Percentiles rank a stretch among this genome's conserved stretches.
These are phyloP conservation scores for Knufia fluminis DNA, from an alignment of 2,329 filamentous ascomycete genomes.

Conservation along the genomic window DNA sequence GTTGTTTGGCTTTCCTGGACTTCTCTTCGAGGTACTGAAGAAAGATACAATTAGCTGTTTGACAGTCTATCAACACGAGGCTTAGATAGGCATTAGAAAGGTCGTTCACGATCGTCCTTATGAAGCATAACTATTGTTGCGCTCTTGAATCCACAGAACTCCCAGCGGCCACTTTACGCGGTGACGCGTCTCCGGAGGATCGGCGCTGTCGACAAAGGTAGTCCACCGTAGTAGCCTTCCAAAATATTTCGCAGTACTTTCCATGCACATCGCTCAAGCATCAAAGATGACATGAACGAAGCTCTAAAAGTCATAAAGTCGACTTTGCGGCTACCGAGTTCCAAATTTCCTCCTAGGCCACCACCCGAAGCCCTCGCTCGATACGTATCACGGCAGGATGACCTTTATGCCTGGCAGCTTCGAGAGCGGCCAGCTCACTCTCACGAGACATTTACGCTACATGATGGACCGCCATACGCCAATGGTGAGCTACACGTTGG, in stretches of 20 bases:
- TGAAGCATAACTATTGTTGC: too few relatives aligned
- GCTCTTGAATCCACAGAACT: too few relatives aligned
- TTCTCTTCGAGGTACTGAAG: slow-evolving; percentile 92
- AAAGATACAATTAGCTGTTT: slow-evolving; percentile 82
- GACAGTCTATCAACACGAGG: slow-evolving; percentile 58
- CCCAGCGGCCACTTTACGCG: too few relatives aligned
- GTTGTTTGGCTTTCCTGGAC: slow-evolving; percentile 82
- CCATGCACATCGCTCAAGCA: neutral
- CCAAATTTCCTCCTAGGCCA: slow-evolving; percentile 53
- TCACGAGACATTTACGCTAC: slow-evolving; percentile 62
- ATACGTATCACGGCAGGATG: slow-evolving; percentile 69
- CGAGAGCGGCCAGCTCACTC: slow-evolving; percentile 34
- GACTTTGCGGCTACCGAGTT: slow-evolving; percentile 66
- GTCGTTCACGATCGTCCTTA: neutral
- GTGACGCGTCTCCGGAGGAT: too few relatives aligned
- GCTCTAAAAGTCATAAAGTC: slow-evolving; percentile 56
- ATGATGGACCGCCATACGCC: slow-evolving; percentile 94
- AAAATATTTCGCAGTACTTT: neutral
- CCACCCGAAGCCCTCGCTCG: slow-evolving; percentile 37
- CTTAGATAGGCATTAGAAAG: neutral
- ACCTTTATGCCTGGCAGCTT: slow-evolving; percentile 82
- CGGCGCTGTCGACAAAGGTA: too few relatives aligned
- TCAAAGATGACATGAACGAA: slow-evolving; percentile 20
- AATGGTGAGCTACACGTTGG: slow-evolving; percentile 88
- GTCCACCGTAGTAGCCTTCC: too few relatives aligned